Conservation (phyloP, 1,284 basidiomycete species). For the Porodaedalea pini region DNA sequence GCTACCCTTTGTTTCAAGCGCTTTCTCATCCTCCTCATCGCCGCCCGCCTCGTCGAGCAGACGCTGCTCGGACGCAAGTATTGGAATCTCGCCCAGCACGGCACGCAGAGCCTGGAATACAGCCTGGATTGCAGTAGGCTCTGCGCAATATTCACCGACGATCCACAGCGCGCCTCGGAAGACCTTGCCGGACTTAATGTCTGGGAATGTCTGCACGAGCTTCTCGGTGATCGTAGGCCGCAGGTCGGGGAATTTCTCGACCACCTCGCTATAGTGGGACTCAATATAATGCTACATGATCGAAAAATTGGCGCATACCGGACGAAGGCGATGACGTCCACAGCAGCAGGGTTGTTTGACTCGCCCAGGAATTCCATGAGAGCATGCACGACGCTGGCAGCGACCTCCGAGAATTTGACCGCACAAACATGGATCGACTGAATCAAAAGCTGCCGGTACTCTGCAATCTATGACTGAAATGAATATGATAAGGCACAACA, state of each 20-base stretch:
- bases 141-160: slow-evolving; percentile 89
- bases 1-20: slow-evolving; percentile 45
- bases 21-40: slow-evolving; percentile 46
- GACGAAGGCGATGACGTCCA: slow-evolving; percentile 96
- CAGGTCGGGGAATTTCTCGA: slow-evolving; percentile 94
- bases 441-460: slow-evolving; percentile 95
- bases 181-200: slow-evolving; percentile 97
- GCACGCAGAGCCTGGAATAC: slow-evolving; percentile 82
- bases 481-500: slow-evolving; percentile 6
- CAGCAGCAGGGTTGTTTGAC: slow-evolving; percentile 90
- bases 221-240: slow-evolving; percentile 85
- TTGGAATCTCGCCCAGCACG: slow-evolving; percentile 94
- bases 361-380: slow-evolving; percentile 99
- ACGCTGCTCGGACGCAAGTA: slow-evolving; percentile 85
- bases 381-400: slow-evolving; percentile 93
- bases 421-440: slow-evolving; percentile 97
- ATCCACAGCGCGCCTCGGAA: slow-evolving; percentile 98
- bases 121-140: slow-evolving; percentile 56
- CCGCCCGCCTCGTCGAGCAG: slow-evolving; percentile 73
- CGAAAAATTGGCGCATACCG: slow-evolving; percentile 44
- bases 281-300: not conserved
- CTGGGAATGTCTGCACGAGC: slow-evolving; percentile 78
- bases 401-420: slow-evolving; percentile 97
- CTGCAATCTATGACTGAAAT: slow-evolving; percentile 63
- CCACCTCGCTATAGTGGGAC: slow-evolving; percentile 71